Evolutionary conservation across 768 basidiomycete species (phyloP).

Genomic region (Trametes villosa): DNA sequence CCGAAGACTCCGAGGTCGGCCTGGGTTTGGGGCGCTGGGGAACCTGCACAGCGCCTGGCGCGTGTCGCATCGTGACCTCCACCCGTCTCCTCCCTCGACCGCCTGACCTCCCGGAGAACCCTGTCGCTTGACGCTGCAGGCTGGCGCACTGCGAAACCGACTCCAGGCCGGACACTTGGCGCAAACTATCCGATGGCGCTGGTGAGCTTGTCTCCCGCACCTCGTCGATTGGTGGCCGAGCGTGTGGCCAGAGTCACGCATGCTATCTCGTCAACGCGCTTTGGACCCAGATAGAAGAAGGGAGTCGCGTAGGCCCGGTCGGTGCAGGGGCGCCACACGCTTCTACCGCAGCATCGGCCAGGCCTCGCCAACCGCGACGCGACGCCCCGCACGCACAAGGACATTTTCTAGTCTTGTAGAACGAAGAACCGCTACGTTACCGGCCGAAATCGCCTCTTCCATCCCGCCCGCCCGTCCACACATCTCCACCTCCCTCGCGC

Average conservation of each 20-base stretch:
- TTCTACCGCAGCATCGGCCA: conserved; percentile 9
- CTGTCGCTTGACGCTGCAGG: conserved; percentile 45
- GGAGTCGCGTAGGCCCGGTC: neutral
- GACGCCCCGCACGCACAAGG: conserved; percentile 6
- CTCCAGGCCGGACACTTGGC: conserved; percentile 3
- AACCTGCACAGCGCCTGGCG: conserved; percentile 40
- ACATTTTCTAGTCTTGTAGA: conserved; percentile 23
- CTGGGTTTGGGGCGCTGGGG: conserved; percentile 34
- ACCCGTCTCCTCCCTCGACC: conserved; percentile 17
- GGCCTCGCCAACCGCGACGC: conserved; percentile 1
- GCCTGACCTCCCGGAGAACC: conserved; percentile 32
- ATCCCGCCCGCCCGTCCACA: conserved; percentile 4
- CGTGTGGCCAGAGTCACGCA: conserved; percentile 8
- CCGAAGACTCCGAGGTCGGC: conserved; percentile 33
- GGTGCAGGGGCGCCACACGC: conserved; percentile 4
- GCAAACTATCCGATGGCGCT: conserved; percentile 39
- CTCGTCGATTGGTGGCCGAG: conserved; percentile 46
- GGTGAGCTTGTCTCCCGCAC: conserved; percentile 33
- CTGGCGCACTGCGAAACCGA: conserved; percentile 35
- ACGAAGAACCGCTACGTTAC: conserved; percentile 26
- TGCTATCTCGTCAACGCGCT: conserved; percentile 18
- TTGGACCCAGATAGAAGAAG: conserved; percentile 6
- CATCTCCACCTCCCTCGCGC: neutral
- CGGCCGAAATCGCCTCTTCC: conserved; percentile 21
- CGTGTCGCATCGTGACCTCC: conserved; percentile 27